Base-by-base conservation (phyloP, 176 grass and related monocot genomes). In the Panicum miliaceum region DNA sequence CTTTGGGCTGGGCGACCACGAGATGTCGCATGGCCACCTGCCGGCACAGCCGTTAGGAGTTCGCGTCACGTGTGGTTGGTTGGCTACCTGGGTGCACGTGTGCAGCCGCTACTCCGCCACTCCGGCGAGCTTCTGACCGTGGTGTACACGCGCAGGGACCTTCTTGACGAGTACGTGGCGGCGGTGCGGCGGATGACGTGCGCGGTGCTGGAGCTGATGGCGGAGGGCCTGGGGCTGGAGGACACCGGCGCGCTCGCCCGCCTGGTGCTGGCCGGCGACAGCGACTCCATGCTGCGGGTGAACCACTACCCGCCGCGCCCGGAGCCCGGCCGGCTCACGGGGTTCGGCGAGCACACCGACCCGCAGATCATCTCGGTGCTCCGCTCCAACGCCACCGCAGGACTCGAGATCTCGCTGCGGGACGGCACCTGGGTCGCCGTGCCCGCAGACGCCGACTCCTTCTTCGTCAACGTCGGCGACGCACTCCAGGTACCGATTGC, bases 321-420 rank as follows among this genome's bases (percentile, higher is more conserved):
- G 0, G 82, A 41, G 40, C 12, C 46, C 18, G 4, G 4, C 1
- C 20, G 37, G 8, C 11, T 7, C 19, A 97, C 86, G 15, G 94
- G 92, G 16, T 97, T 97, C 65, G 94, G 94, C 12, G 94, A 94
- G 88, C 94, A 97, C 90, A 97, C 94, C 0, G 94, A 97, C 68
- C 94, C 94, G 4, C 94, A 97, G 76, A 76, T 97, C 83, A 83
- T 97, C 65, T 97, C 94, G 0, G 83, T 94, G n/a, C 84, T 94
- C 47, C 87, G 90, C 6, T 94, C 94, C n/a, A 97, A 97, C 48
- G 81, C 77, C 74, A 71, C 90, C 3, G 76, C 88, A 0, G 94
- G 94, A 10, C 70, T 97, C 0, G 86, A 97, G 88, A 91, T 97
- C 82, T 70, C 86, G 12, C 51, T 94, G n/a, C 89, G 63, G 0